A percentile compares a stretch with the other conserved stretches of the same genome.
Evolutionary conservation across 306 rosid species (phyloP).

Genomic region (Notholithocarpus densiflorus): DNA sequence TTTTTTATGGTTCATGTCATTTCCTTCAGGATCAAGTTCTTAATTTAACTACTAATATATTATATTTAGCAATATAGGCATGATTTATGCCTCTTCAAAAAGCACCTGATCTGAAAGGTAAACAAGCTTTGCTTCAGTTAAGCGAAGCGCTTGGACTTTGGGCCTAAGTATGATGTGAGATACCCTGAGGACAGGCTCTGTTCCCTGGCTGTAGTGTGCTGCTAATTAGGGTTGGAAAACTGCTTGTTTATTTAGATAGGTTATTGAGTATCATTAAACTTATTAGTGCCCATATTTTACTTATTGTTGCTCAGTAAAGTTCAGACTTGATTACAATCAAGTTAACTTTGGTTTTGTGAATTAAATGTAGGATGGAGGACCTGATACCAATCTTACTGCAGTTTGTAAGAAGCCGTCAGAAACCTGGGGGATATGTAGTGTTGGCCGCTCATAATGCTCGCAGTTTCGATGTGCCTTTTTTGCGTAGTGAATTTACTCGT

Average conservation of each 20-base stretch:
- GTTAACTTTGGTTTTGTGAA: slow-evolving; percentile 18
- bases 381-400: slow-evolving; percentile 63
- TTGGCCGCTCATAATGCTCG: slow-evolving; percentile 84
- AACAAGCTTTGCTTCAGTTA: too few species aligned
- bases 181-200: neutral
- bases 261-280: neutral
- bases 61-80: too few species aligned
- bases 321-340: neutral
- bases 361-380: slow-evolving; percentile 69
- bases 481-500: slow-evolving; percentile 60
- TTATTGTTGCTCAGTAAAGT: neutral
- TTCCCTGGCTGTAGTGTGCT: neutral
- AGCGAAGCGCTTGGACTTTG: too few species aligned
- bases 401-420: slow-evolving; percentile 65
- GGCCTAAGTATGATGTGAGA: neutral
- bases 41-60: too few species aligned
- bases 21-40: too few species aligned
- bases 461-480: slow-evolving; percentile 79
- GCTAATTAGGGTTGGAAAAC: neutral
- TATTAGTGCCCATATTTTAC: neutral
- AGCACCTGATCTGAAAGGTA: too few species aligned
- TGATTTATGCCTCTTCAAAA: too few species aligned
- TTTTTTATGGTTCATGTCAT: too few species aligned
- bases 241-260: neutral
- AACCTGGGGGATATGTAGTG: slow-evolving; percentile 65